These are phyloP conservation scores for Cryptococcus sp. DNA, from an alignment of 1,284 basidiomycete genomes.

Conservation along the genomic window DNA sequence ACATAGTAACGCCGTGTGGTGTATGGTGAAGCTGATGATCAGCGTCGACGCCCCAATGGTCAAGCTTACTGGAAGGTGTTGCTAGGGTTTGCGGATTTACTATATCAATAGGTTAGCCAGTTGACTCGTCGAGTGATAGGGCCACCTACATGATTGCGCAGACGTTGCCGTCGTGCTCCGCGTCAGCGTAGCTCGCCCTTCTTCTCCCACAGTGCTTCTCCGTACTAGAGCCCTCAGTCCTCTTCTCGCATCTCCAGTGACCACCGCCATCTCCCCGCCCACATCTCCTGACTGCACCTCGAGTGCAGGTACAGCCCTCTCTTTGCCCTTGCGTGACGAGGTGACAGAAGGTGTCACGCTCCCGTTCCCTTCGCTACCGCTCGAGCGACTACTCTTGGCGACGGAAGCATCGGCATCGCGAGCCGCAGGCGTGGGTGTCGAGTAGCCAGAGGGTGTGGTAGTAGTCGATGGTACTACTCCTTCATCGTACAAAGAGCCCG, in stretches of 20 bases:
- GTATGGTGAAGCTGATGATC: slow-evolving; percentile 10
- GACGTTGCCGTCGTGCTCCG: no score
- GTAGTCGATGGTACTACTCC: background rate
- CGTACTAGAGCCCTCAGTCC: slow-evolving; percentile 25
- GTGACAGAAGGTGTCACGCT: background rate
- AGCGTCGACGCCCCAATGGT: no score
- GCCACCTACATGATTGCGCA: no score
- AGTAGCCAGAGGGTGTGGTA: background rate
- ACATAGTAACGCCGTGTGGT: slow-evolving; percentile 75
- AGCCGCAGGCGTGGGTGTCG: background rate
- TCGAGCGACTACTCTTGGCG: background rate
- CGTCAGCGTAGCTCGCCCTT: background rate
- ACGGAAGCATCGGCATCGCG: background rate
- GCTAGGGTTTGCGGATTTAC: no score
- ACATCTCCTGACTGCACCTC: slow-evolving; percentile 14
- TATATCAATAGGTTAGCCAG: no score
- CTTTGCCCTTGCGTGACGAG: slow-evolving; percentile 27
- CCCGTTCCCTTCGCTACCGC: background rate
- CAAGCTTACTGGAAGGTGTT: no score
- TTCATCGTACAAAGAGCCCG: slow-evolving; percentile 5
- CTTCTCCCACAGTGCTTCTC: slow-evolving; percentile 10
- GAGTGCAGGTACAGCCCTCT: slow-evolving; percentile 14
- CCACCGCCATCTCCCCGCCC: slow-evolving; percentile 12
- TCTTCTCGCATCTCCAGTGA: slow-evolving; percentile 16
- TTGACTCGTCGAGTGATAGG: no score